Percentiles rank a stretch among this genome's conserved stretches.
phyloP scores from a whole-genome alignment of 345 rosid species.

The Gossypium australe region DNA sequence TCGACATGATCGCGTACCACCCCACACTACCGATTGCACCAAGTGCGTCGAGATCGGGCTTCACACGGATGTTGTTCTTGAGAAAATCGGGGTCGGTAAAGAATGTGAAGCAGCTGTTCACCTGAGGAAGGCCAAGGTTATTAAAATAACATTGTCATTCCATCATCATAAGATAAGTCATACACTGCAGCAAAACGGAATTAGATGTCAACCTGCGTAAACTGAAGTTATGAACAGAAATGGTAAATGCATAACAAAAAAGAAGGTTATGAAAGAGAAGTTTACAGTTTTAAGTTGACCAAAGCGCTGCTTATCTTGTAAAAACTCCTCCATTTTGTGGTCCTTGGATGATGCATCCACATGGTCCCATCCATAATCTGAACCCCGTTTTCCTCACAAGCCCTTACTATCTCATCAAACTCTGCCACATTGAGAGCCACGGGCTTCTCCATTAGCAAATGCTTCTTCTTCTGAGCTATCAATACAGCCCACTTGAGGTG shows the following conservation, averaged over 20 bases:
- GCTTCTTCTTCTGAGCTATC: constrained; percentile 71
- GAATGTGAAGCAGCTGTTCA: neutral
- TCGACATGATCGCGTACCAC: constrained; percentile 43
- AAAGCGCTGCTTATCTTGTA: constrained; percentile 46
- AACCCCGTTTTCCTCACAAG: constrained; percentile 54
- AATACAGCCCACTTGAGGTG: constrained; percentile 59
- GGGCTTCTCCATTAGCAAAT: constrained; percentile 75
- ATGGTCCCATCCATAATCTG: constrained; percentile 86
- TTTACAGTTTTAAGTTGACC: constrained; percentile 55
- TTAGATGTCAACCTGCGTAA: neutral
- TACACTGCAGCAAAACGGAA: neutral
- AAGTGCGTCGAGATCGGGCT: neutral
- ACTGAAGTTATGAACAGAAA: too few species aligned
- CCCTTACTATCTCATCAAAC: constrained; percentile 52
- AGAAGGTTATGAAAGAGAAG: neutral
- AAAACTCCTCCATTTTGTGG: constrained; percentile 44
- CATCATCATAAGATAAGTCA: neutral
- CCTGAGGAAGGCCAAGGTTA: neutral
- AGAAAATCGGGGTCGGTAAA: neutral
- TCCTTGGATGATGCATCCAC: constrained; percentile 80
- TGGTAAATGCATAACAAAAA: too few species aligned
- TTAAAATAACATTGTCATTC: neutral
- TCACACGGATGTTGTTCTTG: neutral
- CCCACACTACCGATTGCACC: neutral
- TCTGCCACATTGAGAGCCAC: constrained; percentile 48